Evolutionary conservation across 352 stramenopile genomes (phyloP), one percentile per base, ranked within the genome.

Genomic region (Pythium phragmitis): DNA sequence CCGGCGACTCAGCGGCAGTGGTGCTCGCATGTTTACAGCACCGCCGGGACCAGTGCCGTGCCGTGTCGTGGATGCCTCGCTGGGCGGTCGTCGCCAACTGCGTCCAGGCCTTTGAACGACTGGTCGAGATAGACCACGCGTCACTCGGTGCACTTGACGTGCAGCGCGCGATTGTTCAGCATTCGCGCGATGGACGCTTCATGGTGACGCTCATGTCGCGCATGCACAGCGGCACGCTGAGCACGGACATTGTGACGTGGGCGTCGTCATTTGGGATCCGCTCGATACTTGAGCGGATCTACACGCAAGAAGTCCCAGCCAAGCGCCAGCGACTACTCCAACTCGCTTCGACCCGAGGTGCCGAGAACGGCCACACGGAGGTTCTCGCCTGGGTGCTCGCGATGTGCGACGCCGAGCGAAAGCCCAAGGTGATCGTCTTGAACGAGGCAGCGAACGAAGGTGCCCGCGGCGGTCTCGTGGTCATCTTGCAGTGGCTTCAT

Each of bases 381-480:
- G 46, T 51, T 8, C 46, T 51, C 46, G 46, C n/a, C 1, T 51
- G 46, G 46, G 46, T 51, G 9, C 19, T 13, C 11, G 9, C 23
- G 19, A 34, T 33, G 46, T 51, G 21, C 21, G 21, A 51, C 4
- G 11, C 46, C 12, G 46, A 36, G 7, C 46, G 46, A 12, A 8
- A 34, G 46, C 46, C 46, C 21, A 34, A 51, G 21, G 46, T 51
- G 23, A 51, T 51, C 21, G 46, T 51, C 19, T 51, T 51, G 6
- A 33, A n/a, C 21, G 46, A 51, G 8, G 46, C 30, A 12, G 46
- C 46, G 46, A 51, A 26, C 46, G 21, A 14, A 2, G 46, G 7
- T 13, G 46, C 46, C 8, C 46, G 46, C 23, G 30, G 46, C 46
- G 46, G 21, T 11, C 46, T 11, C 3, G 11, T 34, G 21, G 46